Conservation (phyloP, 2,329 filamentous ascomycete species). For the Ophiostoma montium region DNA sequence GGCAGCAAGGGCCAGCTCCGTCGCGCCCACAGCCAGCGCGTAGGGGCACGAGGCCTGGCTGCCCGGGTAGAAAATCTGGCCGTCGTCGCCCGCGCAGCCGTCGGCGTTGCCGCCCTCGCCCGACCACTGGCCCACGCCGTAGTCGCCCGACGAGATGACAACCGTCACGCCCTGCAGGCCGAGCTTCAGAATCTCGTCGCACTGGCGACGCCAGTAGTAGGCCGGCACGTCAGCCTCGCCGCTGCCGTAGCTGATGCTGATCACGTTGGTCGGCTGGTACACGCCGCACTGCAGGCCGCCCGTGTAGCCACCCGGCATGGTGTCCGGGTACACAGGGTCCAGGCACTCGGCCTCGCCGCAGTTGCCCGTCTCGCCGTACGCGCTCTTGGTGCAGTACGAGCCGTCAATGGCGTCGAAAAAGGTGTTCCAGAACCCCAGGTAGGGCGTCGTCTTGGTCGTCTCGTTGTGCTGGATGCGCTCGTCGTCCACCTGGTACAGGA, state of each 20-base stretch:
- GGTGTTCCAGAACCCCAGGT: constrained; percentile 17
- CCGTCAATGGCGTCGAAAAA: constrained; percentile 36
- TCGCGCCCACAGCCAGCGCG: constrained; percentile 37
- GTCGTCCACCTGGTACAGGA: constrained; percentile 19
- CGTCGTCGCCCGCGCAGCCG: constrained; percentile 15
- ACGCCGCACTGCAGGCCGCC: constrained; percentile 24
- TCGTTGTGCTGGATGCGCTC: constrained; percentile 19
- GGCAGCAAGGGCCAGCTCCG: constrained; percentile 22
- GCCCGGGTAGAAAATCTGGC: constrained; percentile 14
- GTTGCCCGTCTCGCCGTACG: constrained; percentile 33
- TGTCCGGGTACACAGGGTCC: constrained; percentile 36
- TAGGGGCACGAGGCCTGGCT: constrained; percentile 28
- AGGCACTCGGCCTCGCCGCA: constrained; percentile 21
- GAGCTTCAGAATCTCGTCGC: constrained; percentile 38
- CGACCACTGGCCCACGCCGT: constrained; percentile 25
- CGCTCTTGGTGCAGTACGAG: constrained; percentile 33
- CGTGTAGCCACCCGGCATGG: constrained; percentile 30
- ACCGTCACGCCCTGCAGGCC: constrained; percentile 34
- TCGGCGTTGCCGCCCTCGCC: constrained; percentile 17
- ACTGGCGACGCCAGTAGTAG: constrained; percentile 38
- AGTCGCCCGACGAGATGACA: constrained; percentile 34
- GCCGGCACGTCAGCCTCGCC: constrained; percentile 38
- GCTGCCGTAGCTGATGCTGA: constrained; percentile 42
- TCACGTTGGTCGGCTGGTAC: constrained; percentile 38
- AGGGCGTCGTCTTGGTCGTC: constrained; percentile 8